Conservation (phyloP, 2,329 filamentous ascomycete species). For the Pochonia chlamydosporia region DNA sequence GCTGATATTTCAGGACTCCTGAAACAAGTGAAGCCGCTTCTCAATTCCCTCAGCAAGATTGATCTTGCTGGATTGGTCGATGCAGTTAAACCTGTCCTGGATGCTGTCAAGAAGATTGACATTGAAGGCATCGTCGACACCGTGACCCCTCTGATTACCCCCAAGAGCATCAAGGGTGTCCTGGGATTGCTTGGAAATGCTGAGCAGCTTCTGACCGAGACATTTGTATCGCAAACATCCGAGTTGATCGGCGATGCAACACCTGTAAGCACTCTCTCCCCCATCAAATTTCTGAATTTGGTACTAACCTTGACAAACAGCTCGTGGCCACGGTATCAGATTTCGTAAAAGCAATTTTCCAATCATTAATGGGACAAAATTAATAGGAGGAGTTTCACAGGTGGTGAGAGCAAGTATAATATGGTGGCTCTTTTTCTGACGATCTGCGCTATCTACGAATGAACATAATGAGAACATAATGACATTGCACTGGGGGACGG, state of each 20-base stretch:
- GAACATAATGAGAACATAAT: slow-evolving; percentile 1
- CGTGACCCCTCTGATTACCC: slow-evolving; percentile 34
- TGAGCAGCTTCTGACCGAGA: slow-evolving; percentile 27
- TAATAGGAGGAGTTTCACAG: slow-evolving; percentile 4
- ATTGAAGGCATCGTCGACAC: slow-evolving; percentile 28
- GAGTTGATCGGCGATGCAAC: slow-evolving; percentile 38
- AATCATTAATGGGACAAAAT: slow-evolving; percentile 19
- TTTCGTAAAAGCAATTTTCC: slow-evolving; percentile 25
- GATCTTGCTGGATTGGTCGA: slow-evolving; percentile 28
- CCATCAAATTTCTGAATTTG: background rate
- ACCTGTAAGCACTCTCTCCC: slow-evolving; percentile 24
- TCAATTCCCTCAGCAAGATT: slow-evolving; percentile 27
- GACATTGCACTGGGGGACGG: background rate
- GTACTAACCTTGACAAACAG: slow-evolving; percentile 10
- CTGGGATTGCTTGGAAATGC: slow-evolving; percentile 32
- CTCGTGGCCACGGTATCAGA: slow-evolving; percentile 27
- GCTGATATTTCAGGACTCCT: slow-evolving; percentile 33
- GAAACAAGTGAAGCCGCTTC: slow-evolving; percentile 27
- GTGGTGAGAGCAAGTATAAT: background rate
- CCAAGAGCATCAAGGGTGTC: slow-evolving; percentile 29
- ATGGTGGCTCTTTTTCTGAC: background rate
- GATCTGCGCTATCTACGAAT: background rate
- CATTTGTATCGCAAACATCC: slow-evolving; percentile 35
- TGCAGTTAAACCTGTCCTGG: slow-evolving; percentile 29
- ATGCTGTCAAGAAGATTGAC: slow-evolving; percentile 32